These are phyloP conservation scores for Xylariaceae sp. DNA, from an alignment of 2,329 filamentous ascomycete species.

Conservation along the genomic window DNA sequence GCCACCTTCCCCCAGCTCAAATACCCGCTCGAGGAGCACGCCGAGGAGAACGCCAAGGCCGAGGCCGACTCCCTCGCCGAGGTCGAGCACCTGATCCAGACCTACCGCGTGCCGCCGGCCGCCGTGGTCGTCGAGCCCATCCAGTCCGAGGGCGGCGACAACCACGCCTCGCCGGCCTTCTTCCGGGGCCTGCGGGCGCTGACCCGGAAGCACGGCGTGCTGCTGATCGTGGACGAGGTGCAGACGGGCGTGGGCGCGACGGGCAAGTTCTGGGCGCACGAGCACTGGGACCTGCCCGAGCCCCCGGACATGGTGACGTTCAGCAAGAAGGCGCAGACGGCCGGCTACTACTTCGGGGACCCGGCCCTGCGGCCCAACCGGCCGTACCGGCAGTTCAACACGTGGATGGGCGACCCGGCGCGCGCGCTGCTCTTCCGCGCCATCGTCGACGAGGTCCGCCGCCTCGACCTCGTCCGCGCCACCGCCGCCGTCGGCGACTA, in stretches of 20 bases:
- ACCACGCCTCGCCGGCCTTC: constrained; percentile 86
- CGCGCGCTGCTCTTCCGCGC: constrained; percentile 83
- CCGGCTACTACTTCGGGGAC: constrained; percentile 89
- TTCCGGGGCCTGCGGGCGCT: constrained; percentile 82
- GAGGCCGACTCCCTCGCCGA: constrained; percentile 82
- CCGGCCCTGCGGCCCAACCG: constrained; percentile 81
- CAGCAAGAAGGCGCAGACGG: constrained; percentile 92
- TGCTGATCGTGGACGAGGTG: constrained; percentile 92
- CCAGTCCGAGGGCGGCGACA: constrained; percentile 92
- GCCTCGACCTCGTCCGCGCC: constrained; percentile 74
- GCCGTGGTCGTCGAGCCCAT: constrained; percentile 88
- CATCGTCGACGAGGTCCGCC: constrained; percentile 80
- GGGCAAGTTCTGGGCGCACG: constrained; percentile 94
- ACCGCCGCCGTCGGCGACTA: constrained; percentile 80
- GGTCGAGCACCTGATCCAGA: constrained; percentile 78
- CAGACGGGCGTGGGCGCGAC: constrained; percentile 93
- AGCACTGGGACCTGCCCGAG: constrained; percentile 81
- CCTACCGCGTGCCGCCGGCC: constrained; percentile 76
- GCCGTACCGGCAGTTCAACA: constrained; percentile 96
- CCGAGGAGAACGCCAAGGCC: constrained; percentile 76
- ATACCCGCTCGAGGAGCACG: constrained; percentile 83
- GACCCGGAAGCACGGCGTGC: constrained; percentile 74
- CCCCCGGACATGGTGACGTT: constrained; percentile 95
- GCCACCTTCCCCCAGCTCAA: constrained; percentile 83
- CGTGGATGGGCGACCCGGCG: constrained; percentile 93